Evolutionary conservation across 768 basidiomycete species (phyloP).

Genomic region (Rhodotorula graminis): DNA sequence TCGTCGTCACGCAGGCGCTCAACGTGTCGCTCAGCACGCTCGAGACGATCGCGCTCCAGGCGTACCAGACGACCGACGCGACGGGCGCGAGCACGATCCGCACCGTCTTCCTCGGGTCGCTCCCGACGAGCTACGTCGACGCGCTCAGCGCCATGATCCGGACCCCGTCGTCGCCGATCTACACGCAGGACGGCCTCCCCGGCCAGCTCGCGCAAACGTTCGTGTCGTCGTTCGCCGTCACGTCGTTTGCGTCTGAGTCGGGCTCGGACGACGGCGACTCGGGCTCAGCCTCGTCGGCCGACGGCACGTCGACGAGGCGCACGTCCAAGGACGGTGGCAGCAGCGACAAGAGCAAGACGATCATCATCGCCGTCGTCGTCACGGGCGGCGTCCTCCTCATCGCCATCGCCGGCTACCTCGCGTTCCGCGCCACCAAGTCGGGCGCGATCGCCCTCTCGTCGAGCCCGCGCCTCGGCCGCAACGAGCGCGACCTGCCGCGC

Average conservation of each 20-base stretch:
- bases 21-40: constrained; percentile 50
- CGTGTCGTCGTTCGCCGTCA: constrained; percentile 27
- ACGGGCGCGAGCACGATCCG: constrained; percentile 55
- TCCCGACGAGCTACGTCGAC: constrained; percentile 58
- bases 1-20: constrained; percentile 53
- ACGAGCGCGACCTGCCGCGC: background rate
- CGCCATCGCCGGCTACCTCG: constrained; percentile 39
- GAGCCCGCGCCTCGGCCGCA: constrained; percentile 3
- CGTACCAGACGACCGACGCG: constrained; percentile 58
- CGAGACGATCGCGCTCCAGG: constrained; percentile 60
- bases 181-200: constrained; percentile 29
- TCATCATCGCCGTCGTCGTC: constrained; percentile 43
- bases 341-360: constrained; percentile 38
- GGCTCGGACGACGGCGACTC: background rate
- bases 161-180: constrained; percentile 38
- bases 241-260: constrained; percentile 21
- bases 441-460: constrained; percentile 26
- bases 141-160: constrained; percentile 52
- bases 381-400: constrained; percentile 39
- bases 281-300: background rate
- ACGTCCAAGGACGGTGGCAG: background rate
- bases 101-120: constrained; percentile 68
- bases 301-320: background rate
- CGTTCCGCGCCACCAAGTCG: constrained; percentile 36
- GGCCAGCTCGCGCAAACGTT: constrained; percentile 36